Base-by-base conservation (phyloP, 2,329 filamentous ascomycete genomes). In the Gremmenia infestans region DNA sequence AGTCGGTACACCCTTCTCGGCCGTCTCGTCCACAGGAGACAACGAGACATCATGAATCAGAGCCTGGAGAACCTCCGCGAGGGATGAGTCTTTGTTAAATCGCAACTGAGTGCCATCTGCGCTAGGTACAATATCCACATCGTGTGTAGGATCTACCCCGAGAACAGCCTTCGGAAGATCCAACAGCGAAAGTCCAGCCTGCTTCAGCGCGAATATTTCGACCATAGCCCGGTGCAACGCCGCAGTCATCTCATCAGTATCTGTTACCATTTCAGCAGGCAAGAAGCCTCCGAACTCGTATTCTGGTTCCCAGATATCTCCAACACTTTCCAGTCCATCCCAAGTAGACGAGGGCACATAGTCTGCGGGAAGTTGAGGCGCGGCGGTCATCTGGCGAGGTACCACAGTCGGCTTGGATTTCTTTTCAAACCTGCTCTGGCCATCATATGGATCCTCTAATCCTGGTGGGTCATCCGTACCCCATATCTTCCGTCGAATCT, bases 171-270 rank as follows among this genome's bases (percentile, higher is more conserved):
- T 58, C 5, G 60, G 63, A 7, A 69, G 53, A 6, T 56, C 49
- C 14, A 52, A 50, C 17, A 67, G 48, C 25, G 65, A 59, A 60
- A 70, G 73, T 47, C 73, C 75, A 52, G 74, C 71, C 61, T 73
- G 67, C 57, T 72, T 72, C 67, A 82, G 68, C 3, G 79, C 70
- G 57, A 78, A 76, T 4, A 82, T 69, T 65, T 87, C 82, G 5
- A 85, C 76, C 11, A 81, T 71, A 4, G 82, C 77, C 58, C 80
- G 76, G 59, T 81, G 79, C 42, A 85, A 74, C 35, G 77, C 73
- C 45, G 66, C 70, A 42, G 71, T 64, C 53, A 76, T 60, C 28
- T 73, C 67, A 6, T 70, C 65, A 9, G 63, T 61, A 52, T 74
- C 67, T 5, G 63, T 67, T 42, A 72, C 57, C 53, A 69, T 72